Base-by-base conservation (phyloP, 169 alveolate genomes). In the Plasmodium adleri region DNA sequence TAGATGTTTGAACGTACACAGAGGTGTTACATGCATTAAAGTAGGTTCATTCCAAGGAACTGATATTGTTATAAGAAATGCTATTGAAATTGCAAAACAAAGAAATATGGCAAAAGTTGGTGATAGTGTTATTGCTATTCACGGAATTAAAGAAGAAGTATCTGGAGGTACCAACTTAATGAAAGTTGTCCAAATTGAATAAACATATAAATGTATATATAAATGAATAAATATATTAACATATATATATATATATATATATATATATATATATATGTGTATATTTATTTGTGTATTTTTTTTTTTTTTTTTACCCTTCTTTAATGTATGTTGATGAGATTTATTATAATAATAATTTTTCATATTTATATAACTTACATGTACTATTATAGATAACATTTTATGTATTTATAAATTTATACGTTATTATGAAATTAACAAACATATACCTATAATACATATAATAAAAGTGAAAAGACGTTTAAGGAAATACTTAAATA, bases 131-230 rank as follows among this genome's bases (percentile, higher is more conserved):
- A 97, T 98, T 4, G 98, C 98, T 9, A 97, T 98, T 54, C 99
- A 97, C 83, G 99, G 99, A 49, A 95, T 95, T 74, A 95, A 95
- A 90, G 99, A 97, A 88, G 98, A 97, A 88, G 96, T 96, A 58
- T 97, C 99, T 1, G 99, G 99, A 49, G 92, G 96, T 72, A 93
- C 98, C 47, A 97, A 97, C 92, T 95, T 98, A 68, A 93, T 98
- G 94, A 97, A 98, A 92, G 98, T 98, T 17, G 92, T 95, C 15
- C 83, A 85, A 28, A 95, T 94, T 28, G 92, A 91, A 68, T 94
- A 68, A 67, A 13, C 45, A n/a, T 24, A 26, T 20, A 62, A 20
- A 12, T 15, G 28, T 13, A 62, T 15, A 62, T 15, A 62, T 15
- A 62, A 22, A 62, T 15, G 28, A 20, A 62, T 15, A 62, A 22